phyloP scores from a whole-genome alignment of 2,329 filamentous ascomycete species.

The Mariannaea sp. region DNA sequence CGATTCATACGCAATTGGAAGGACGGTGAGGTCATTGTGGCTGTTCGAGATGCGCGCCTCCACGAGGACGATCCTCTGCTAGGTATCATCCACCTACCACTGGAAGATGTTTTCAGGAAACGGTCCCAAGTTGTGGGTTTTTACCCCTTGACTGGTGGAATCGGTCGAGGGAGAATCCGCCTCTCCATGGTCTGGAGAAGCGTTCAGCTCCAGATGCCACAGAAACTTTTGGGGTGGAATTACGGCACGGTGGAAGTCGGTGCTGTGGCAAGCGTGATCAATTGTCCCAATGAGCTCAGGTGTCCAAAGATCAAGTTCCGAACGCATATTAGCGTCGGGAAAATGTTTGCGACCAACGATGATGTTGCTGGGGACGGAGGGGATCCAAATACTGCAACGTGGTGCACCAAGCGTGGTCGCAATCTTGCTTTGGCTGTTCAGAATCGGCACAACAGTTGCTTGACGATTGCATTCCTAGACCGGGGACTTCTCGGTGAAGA shows the following conservation, averaged over 20 bases:
- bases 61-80: constrained; percentile 73
- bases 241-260: constrained; percentile 71
- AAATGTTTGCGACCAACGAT: constrained; percentile 55
- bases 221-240: constrained; percentile 68
- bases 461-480: constrained; percentile 61
- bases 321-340: constrained; percentile 61
- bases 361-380: constrained; percentile 42
- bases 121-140: constrained; percentile 67
- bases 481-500: constrained; percentile 53
- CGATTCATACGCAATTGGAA: constrained; percentile 72
- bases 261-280: constrained; percentile 50
- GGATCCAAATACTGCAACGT: constrained; percentile 40
- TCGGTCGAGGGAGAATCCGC: constrained; percentile 71
- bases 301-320: constrained; percentile 62
- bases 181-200: constrained; percentile 77
- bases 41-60: constrained; percentile 69
- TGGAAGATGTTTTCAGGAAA: constrained; percentile 64
- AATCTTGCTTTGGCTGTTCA: constrained; percentile 58
- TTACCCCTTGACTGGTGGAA: constrained; percentile 71
- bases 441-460: constrained; percentile 59
- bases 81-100: constrained; percentile 71
- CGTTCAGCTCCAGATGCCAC: constrained; percentile 65
- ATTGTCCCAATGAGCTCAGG: constrained; percentile 53
- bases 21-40: constrained; percentile 68
- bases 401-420: constrained; percentile 55